phyloP scores from a whole-genome alignment of 345 rosid species.

The Aegle marmelos region DNA sequence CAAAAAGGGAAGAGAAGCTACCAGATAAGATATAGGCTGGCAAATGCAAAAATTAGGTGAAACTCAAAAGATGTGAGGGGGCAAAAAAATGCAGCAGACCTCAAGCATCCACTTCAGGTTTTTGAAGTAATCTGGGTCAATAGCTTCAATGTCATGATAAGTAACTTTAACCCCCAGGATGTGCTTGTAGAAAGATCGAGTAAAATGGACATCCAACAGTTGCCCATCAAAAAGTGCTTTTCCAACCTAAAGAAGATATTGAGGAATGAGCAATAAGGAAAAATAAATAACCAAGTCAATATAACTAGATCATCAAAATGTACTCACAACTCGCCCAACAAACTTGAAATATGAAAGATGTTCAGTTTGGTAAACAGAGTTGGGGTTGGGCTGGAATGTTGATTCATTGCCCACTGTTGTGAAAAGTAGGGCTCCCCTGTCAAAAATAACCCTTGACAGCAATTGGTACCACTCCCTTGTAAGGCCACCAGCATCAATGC shows the following conservation, averaged over 20 bases:
- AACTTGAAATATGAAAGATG: conserved; percentile 98
- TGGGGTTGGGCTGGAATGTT: conserved; percentile 98
- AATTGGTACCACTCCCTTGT: conserved; percentile 99
- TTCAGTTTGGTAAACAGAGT: conserved; percentile 94
- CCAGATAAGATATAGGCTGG: neutral
- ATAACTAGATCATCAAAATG: conserved; percentile 8
- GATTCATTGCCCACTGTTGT: conserved; percentile 98
- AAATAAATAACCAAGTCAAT: neutral
- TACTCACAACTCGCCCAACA: conserved; percentile 94
- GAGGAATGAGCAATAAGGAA: neutral
- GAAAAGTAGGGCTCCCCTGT: conserved; percentile 90
- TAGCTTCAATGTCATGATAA: conserved; percentile 96
- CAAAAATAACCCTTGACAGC: conserved; percentile 91
- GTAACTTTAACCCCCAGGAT: conserved; percentile 87
- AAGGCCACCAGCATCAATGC: conserved; percentile 99
- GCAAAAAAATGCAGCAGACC: conserved; percentile 36
- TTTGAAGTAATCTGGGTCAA: conserved; percentile 88
- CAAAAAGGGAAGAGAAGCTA: conserved; percentile 20
- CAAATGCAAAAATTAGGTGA: neutral
- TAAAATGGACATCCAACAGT: conserved; percentile 93
- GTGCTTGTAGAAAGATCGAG: conserved; percentile 98
- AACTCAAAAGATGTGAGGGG: neutral
- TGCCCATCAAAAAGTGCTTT: conserved; percentile 97
- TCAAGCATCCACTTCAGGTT: conserved; percentile 97
- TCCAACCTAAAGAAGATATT: conserved; percentile 59